Evolutionary conservation across 257 asterid species (phyloP).

Genomic region (Nicotiana benthamiana): DNA sequence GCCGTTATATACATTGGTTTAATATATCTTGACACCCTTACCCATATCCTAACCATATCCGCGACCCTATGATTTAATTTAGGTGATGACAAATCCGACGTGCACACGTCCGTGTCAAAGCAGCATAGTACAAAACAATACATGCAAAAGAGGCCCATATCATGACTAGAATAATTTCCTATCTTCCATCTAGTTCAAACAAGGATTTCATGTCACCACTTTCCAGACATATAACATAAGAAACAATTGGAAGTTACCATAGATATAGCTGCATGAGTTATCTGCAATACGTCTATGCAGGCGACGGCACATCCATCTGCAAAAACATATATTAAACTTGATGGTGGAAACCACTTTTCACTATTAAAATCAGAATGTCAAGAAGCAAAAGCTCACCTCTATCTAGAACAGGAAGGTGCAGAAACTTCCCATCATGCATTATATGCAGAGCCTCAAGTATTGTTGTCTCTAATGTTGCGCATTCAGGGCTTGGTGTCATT

Average conservation of each 20-base stretch:
- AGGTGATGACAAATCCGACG: background rate
- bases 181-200: background rate
- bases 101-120: background rate
- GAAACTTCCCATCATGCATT: conserved; percentile 85
- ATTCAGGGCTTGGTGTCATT: conserved; percentile 83
- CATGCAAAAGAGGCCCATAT: background rate
- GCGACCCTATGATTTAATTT: background rate
- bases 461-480: conserved; percentile 73
- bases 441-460: conserved; percentile 89
- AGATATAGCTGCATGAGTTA: conserved; percentile 84
- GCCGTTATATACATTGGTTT: background rate
- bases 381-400: conserved; percentile 43
- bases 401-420: conserved; percentile 86
- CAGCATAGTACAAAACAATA: background rate
- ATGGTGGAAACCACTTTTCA: background rate
- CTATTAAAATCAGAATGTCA: background rate
- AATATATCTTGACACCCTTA: background rate
- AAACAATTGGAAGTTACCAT: conserved; percentile 39
- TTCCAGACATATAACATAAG: background rate
- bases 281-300: conserved; percentile 83
- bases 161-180: background rate
- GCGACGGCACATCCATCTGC: conserved; percentile 75
- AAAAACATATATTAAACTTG: conserved; percentile 14
- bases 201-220: background rate
- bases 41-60: background rate